Base-by-base conservation (phyloP, 2,329 filamentous ascomycete genomes). In the Bipolaris cookei region DNA sequence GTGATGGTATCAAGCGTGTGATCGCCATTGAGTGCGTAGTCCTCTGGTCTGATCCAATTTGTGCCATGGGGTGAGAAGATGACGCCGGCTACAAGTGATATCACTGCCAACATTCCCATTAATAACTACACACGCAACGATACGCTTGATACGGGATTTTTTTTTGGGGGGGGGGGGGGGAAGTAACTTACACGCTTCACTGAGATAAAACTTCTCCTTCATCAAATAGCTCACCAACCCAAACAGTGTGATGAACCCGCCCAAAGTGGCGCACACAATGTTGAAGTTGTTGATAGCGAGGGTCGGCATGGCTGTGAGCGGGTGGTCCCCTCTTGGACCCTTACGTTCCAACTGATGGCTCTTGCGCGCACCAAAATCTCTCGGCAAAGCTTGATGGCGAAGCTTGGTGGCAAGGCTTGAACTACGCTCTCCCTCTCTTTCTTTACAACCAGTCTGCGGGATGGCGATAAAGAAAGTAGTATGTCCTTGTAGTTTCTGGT, bases 171-270 rank as follows among this genome's bases (percentile, higher is more conserved):
- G n/a, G n/a, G n/a, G n/a, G n/a, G n/a, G n/a, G n/a, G 3, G 28
- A 4, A 30, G 3, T 3, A 3, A 86, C 90, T 74, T 81, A 94
- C 91, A 81, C 51, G 93, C 91, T 83, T 97, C 93, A 1, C 92
- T 96, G 1, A 97, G 83, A 74, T 97, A 97, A 72, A 91, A 94
- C 56, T 87, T 89, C 78, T 97, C 93, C 73, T 97, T 97, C 71
- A 91, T 83, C 16, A 97, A 83, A 72, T 92, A 96, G 0, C 92
- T 97, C 0, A 97, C 91, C 41, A 97, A 80, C 3, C 92, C 92
- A 70, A 96, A 97, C n/a, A 96, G 66, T 0, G 91, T 92, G 60
- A 97, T 88, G 79, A 96, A 97, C 1, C 91, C 93, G 13, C 93
- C 93, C 11, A 96, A 78, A 6, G 91, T 85, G 51, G 90, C 88